Conservation (phyloP, 148 eudicot genomes). For the Spergularia bocconei region DNA sequence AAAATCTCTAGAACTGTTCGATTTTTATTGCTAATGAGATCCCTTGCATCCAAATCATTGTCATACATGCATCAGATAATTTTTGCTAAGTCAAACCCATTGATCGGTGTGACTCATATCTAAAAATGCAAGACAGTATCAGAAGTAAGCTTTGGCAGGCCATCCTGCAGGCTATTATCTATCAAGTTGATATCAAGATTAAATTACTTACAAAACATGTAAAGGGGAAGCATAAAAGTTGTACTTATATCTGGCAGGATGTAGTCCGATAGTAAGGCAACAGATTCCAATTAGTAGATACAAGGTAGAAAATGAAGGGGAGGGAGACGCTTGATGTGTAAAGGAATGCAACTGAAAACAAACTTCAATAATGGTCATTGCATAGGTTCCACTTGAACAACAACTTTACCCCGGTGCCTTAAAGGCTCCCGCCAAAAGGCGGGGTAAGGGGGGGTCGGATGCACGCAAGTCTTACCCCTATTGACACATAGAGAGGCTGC, state of each 20-base stretch:
- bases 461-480: no score
- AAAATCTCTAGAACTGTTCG: no score
- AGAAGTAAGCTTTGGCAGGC: background rate
- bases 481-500: no score
- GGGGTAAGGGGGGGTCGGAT: no score
- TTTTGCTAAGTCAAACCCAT: background rate
- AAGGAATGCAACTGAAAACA: background rate
- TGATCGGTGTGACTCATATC: background rate
- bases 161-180: background rate
- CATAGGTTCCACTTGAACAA: background rate
- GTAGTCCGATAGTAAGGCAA: background rate
- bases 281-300: background rate
- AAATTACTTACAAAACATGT: no score
- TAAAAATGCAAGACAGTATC: background rate
- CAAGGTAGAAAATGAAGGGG: background rate
- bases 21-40: no score
- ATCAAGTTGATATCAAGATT: background rate
- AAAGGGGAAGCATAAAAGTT: background rate
- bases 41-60: no score
- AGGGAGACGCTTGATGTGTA: background rate
- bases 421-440: no score
- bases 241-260: background rate
- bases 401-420: no score
- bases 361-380: background rate
- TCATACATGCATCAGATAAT: no score